phyloP scores from a whole-genome alignment of 306 rosid genomes.

The Ceratonia siliqua region DNA sequence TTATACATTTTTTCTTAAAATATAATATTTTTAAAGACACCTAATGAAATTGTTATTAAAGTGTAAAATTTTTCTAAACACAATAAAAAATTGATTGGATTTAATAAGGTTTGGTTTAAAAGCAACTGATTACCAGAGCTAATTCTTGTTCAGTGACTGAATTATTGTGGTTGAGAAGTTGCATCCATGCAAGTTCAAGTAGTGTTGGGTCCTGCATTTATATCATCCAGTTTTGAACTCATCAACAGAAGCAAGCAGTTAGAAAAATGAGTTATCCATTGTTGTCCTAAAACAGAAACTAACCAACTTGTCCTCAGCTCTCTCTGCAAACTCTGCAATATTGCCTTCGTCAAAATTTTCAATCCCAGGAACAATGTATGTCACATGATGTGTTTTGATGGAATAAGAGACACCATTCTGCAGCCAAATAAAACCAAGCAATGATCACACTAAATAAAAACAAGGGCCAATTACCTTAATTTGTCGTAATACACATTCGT shows the following conservation, averaged over 20 bases:
- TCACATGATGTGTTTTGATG: slow-evolving; percentile 82
- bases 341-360: slow-evolving; percentile 67
- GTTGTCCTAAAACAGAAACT: slow-evolving; percentile 40
- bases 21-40: too few species aligned
- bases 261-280: neutral
- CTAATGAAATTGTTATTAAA: too few species aligned
- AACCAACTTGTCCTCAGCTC: slow-evolving; percentile 72
- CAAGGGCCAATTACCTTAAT: too few species aligned
- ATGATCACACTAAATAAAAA: slow-evolving; percentile 34
- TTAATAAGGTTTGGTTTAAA: too few species aligned
- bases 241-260: neutral
- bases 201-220: slow-evolving; percentile 72
- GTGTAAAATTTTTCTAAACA: too few species aligned
- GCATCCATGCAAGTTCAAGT: slow-evolving; percentile 91
- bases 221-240: slow-evolving; percentile 32
- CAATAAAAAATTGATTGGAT: too few species aligned
- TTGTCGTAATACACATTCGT: too few species aligned
- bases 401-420: slow-evolving; percentile 82
- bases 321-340: slow-evolving; percentile 59
- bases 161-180: slow-evolving; percentile 77
- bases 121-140: slow-evolving; percentile 63
- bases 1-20: too few species aligned
- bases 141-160: slow-evolving; percentile 72
- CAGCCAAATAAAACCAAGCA: slow-evolving; percentile 31
- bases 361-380: slow-evolving; percentile 82